phyloP scores from a whole-genome alignment of 371 early-diverging fungal species.

The Lichtheimia ornata region DNA sequence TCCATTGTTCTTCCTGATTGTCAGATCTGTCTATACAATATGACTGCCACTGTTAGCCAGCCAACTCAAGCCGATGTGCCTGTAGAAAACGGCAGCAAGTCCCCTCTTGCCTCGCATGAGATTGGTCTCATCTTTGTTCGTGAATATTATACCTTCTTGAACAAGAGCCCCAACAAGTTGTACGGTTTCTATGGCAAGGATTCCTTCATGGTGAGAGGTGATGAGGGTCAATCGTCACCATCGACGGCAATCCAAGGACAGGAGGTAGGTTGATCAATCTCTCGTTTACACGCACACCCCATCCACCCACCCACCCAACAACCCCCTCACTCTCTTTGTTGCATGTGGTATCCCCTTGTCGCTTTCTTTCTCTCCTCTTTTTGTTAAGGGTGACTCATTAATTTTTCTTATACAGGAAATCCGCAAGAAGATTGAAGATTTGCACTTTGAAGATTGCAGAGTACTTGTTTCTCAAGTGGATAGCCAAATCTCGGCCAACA shows the following conservation, averaged over 20 bases:
- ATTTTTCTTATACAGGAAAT: constrained; percentile 63
- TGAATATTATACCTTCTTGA: constrained; percentile 93
- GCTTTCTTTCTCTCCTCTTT: too few species aligned
- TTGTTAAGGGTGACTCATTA: too few species aligned
- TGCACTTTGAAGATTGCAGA: constrained; percentile 80
- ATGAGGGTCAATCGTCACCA: constrained; percentile 68
- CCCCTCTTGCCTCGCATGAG: constrained; percentile 54
- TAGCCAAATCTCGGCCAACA: constrained; percentile 73
- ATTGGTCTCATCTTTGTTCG: constrained; percentile 95
- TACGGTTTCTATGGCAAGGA: constrained; percentile 88
- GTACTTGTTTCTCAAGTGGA: constrained; percentile 91
- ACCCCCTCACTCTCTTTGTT: too few species aligned
- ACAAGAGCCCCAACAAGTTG: constrained; percentile 81
- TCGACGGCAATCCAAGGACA: constrained; percentile 30
- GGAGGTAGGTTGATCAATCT: constrained; percentile 23
- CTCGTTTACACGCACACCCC: too few species aligned
- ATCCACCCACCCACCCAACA: too few species aligned
- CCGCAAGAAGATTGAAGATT: constrained; percentile 69
- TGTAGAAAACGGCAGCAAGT: constrained; percentile 17
- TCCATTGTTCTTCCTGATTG: too few species aligned
- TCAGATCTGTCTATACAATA: constrained; percentile 3
- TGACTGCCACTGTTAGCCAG: constrained; percentile 30
- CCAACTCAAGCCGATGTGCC: constrained; percentile 15
- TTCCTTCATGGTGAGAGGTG: constrained; percentile 80
- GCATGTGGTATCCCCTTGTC: too few species aligned